Evolutionary conservation across 1,284 basidiomycete genomes (phyloP).

Genomic region (Austroboletus olivaceoglutinosus): DNA sequence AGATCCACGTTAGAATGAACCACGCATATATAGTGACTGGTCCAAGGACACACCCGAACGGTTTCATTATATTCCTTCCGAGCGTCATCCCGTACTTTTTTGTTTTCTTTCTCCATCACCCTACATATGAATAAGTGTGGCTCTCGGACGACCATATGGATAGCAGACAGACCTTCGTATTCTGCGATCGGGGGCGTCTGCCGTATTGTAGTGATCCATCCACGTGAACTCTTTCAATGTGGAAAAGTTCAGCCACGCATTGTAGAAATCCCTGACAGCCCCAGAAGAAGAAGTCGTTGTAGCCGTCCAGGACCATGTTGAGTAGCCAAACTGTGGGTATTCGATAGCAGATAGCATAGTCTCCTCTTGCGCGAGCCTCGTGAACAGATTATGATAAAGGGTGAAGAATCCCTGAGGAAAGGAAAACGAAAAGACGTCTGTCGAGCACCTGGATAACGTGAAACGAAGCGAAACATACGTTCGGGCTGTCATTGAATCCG

Average conservation of each 20-base stretch:
- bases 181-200: constrained; percentile 85
- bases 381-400: constrained; percentile 88
- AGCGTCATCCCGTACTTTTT: constrained; percentile 84
- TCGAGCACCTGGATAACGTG: neutral
- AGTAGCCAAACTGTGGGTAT: constrained; percentile 84
- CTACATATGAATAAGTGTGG: constrained; percentile 36
- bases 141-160: neutral
- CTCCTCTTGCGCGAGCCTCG: constrained; percentile 84
- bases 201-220: constrained; percentile 82
- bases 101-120: constrained; percentile 96
- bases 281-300: constrained; percentile 38
- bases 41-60: constrained; percentile 58
- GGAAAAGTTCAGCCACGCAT: constrained; percentile 82
- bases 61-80: constrained; percentile 93
- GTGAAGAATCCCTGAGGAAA: constrained; percentile 83
- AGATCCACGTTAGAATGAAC: neutral
- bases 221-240: constrained; percentile 91
- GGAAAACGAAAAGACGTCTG: neutral
- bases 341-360: constrained; percentile 51
- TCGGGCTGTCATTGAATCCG: constrained; percentile 66
- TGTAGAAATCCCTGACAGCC: constrained; percentile 78
- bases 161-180: constrained; percentile 61
- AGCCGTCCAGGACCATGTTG: constrained; percentile 70
- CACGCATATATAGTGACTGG: neutral
- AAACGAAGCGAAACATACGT: constrained; percentile 46